Conservation (phyloP, 73 alveolate genomes). For the Paramecium bursaria region DNA sequence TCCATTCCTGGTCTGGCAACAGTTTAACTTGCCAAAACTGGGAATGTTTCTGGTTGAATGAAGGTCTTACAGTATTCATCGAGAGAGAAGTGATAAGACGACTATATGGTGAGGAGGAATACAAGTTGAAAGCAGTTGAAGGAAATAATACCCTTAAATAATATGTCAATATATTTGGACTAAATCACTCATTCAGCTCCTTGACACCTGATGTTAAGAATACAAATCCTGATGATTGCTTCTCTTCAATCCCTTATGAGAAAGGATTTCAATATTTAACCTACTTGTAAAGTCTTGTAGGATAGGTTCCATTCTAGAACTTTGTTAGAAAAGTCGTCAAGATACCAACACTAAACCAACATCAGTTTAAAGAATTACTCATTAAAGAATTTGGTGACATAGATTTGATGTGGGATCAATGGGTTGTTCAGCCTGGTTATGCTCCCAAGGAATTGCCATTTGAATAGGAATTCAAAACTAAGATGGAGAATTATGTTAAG, state of each 20-base stretch:
- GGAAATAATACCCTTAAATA: constrained; percentile 32
- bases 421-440: constrained; percentile 40
- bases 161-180: constrained; percentile 64
- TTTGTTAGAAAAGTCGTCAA: constrained; percentile 79
- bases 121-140: constrained; percentile 34
- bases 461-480: background rate
- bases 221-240: constrained; percentile 97
- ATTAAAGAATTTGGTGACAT: background rate
- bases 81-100: constrained; percentile 60
- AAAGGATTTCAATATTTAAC: constrained; percentile 94
- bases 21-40: constrained; percentile 95
- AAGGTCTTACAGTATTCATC: constrained; percentile 59
- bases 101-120: constrained; percentile 48
- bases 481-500: background rate
- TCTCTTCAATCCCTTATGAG: constrained; percentile 97
- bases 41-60: constrained; percentile 79
- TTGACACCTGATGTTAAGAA: constrained; percentile 86
- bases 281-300: constrained; percentile 88
- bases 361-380: background rate
- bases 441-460: background rate
- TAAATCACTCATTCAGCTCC: constrained; percentile 78
- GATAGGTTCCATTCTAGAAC: constrained; percentile 79
- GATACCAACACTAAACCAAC: background rate
- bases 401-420: constrained; percentile 20
- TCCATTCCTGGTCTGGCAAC: constrained; percentile 99